phyloP scores from a whole-genome alignment of 2,329 filamentous ascomycete genomes.

The Pseudogymnoascus sp. region DNA sequence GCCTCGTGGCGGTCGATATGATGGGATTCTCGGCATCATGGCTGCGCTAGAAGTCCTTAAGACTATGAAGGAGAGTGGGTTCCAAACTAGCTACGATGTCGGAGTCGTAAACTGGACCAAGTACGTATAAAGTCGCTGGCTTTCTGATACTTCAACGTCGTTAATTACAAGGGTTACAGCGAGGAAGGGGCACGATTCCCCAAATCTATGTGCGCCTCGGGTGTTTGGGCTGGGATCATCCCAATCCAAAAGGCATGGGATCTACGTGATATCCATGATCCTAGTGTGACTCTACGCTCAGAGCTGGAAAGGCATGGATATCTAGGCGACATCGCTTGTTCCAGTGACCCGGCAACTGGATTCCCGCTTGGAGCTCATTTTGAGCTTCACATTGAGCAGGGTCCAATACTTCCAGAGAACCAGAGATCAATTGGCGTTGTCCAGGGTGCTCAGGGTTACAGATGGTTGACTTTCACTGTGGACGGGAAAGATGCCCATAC shows the following conservation, averaged over 20 bases:
- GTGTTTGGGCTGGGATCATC: constrained; percentile 63
- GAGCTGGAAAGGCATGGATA: constrained; percentile 65
- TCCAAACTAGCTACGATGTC: constrained; percentile 53
- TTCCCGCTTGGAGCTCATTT: constrained; percentile 66
- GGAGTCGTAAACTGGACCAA: constrained; percentile 24
- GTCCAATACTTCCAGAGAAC: constrained; percentile 58
- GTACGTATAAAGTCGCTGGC: no score
- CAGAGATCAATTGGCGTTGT: constrained; percentile 59
- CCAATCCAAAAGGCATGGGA: constrained; percentile 51
- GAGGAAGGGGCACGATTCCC: constrained; percentile 67
- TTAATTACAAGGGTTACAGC: no score
- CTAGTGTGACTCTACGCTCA: constrained; percentile 52
- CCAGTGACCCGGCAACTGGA: constrained; percentile 38
- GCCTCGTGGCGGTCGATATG: constrained; percentile 54
- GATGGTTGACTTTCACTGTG: constrained; percentile 61
- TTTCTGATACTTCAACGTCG: no score
- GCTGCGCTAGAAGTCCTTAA: constrained; percentile 64
- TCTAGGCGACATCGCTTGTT: constrained; percentile 40
- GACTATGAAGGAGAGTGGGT: constrained; percentile 55
- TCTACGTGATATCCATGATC: constrained; percentile 48
- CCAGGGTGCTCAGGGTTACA: constrained; percentile 62
- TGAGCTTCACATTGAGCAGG: constrained; percentile 76
- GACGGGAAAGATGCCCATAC: constrained; percentile 32
- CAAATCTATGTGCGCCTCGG: constrained; percentile 61
- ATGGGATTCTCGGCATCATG: constrained; percentile 65